Evolutionary conservation across 306 rosid species (phyloP).

Genomic region (Quillaja saponaria): DNA sequence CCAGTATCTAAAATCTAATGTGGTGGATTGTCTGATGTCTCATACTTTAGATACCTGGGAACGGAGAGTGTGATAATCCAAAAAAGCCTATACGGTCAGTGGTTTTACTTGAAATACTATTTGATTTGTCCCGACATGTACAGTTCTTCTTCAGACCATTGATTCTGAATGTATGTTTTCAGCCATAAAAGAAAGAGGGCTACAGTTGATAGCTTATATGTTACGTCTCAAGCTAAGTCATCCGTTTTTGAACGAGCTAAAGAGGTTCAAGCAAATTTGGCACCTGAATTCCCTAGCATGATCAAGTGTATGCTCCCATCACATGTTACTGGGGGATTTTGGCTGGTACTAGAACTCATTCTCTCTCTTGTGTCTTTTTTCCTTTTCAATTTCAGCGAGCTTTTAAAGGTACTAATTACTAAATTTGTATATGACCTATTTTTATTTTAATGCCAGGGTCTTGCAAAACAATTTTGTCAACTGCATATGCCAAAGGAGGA

Average conservation of each 20-base stretch:
- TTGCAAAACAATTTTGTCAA: slow-evolving; percentile 42
- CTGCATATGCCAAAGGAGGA: slow-evolving; percentile 46
- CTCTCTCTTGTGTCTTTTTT: background rate
- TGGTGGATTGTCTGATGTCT: background rate
- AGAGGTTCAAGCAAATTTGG: slow-evolving; percentile 39
- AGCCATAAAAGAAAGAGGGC: slow-evolving; percentile 36
- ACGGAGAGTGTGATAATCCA: slow-evolving; percentile 16
- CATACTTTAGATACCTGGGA: slow-evolving; percentile 8
- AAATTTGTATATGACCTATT: slow-evolving; percentile 1
- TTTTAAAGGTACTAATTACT: background rate
- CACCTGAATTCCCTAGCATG: slow-evolving; percentile 36
- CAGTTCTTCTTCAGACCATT: no score
- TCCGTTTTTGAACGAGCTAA: slow-evolving; percentile 33
- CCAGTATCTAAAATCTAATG: background rate
- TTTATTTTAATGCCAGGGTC: slow-evolving; percentile 44
- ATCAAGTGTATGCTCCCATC: slow-evolving; percentile 47
- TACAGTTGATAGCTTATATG: slow-evolving; percentile 1
- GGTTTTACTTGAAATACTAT: background rate
- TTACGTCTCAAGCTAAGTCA: slow-evolving; percentile 12
- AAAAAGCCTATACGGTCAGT: slow-evolving; percentile 37
- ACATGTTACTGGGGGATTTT: slow-evolving; percentile 52
- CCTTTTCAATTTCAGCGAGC: background rate
- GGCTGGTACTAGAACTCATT: slow-evolving; percentile 48
- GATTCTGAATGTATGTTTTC: no score
- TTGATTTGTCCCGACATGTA: background rate